Evolutionary conservation across 2,329 filamentous ascomycete genomes (phyloP).

Genomic region (Bipolaris gigantea): DNA sequence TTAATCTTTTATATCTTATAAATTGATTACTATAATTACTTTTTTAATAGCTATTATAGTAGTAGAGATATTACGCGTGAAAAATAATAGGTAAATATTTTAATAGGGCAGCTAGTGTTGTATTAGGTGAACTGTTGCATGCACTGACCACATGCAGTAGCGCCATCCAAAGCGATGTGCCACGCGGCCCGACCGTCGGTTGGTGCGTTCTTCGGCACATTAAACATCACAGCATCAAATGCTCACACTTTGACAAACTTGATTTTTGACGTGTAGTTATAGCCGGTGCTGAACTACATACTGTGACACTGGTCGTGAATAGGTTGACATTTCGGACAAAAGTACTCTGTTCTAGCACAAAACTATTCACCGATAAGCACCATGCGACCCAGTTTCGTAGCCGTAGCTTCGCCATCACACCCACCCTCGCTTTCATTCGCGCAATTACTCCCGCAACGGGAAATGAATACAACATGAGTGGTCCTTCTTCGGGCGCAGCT

Average conservation of each 20-base stretch:
- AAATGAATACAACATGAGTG: conserved; percentile 4
- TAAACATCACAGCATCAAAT: too few species aligned
- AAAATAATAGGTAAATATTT: neutral
- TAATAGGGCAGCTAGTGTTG: too few species aligned
- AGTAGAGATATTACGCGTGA: neutral
- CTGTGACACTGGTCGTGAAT: too few species aligned
- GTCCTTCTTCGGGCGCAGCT: neutral
- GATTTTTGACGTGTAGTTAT: neutral
- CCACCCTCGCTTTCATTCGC: neutral
- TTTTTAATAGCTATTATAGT: neutral
- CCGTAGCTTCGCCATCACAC: conserved; percentile 1
- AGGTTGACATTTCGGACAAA: neutral
- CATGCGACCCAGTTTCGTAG: conserved; percentile 22
- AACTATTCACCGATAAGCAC: conserved; percentile 14
- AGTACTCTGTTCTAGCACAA: neutral
- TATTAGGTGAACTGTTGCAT: too few species aligned
- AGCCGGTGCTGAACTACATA: neutral
- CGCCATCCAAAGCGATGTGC: too few species aligned
- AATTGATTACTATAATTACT: neutral
- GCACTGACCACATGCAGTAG: too few species aligned
- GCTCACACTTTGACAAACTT: neutral
- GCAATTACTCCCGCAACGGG: neutral
- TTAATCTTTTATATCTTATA: neutral
- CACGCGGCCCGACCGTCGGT: too few species aligned
- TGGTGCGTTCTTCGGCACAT: neutral